Base-by-base conservation (phyloP, 495 filamentous ascomycete genomes). In the Aspergillus cristatus region DNA sequence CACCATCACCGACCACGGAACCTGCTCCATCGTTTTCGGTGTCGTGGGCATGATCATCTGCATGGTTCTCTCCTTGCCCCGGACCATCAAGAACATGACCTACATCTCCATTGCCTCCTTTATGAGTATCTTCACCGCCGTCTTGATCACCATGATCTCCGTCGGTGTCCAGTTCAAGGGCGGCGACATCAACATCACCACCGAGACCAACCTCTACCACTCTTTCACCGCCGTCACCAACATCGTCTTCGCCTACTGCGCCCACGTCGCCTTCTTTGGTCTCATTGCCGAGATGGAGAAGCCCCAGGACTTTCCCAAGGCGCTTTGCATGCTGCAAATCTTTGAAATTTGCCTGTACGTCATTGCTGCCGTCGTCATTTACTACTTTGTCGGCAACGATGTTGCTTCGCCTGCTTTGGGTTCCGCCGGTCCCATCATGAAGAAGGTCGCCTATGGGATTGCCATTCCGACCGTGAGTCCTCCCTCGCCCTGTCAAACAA, bases 261-360 rank as follows among this genome's bases (percentile, higher is more conserved):
- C 81, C 42, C 72, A 85, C 65, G 65, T 84, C 50, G 74, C 80
- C 48, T 81, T 86, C 64, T 84, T 89, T 65, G 74, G 68, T 39
- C 78, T 90, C 51, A 82, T 85, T 50, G 74, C 80, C 41, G 84
- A 90, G 55, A 81, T 90, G 72, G 74, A 80, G 48, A 70, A 74
- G 0, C 82, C 82, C 1, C 48, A 58, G 29, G 75, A 84, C 48
- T 85, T 74, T 50, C 64, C 68, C 38, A 84, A 83, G 62, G 71
- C 82, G 2, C 71, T 87, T 24, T 69, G 68, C 41, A 52, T 76
- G 37, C 74, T 84, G 2, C 80, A 83, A 45, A 42, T 67, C 41
- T 72, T 75, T 34, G 80, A 84, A 48, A 81, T 78, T 24, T 45
- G 62, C 41, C 71, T 88, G 18, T 89, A 91, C 58, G 71, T 78